Evolutionary conservation across 2,329 filamentous ascomycete genomes (phyloP).

Genomic region (Penicillium sp.): DNA sequence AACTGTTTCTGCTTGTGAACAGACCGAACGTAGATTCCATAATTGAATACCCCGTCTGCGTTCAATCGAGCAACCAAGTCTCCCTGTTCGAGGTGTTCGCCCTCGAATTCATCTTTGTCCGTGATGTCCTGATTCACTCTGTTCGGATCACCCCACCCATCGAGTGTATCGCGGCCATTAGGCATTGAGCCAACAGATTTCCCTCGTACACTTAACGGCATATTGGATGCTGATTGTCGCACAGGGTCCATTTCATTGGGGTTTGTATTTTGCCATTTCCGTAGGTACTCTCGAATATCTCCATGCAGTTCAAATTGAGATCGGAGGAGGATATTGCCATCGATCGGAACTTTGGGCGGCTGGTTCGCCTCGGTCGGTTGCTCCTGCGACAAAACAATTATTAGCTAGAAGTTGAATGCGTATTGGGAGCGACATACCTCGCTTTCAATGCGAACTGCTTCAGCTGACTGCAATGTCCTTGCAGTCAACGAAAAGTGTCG

Average conservation of each 20-base stretch:
- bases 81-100: conserved; percentile 41
- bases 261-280: conserved; percentile 40
- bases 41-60: conserved; percentile 29
- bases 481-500: conserved; percentile 13
- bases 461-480: conserved; percentile 8
- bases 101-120: conserved; percentile 34
- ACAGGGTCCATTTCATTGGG: conserved; percentile 33
- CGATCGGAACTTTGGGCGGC: neutral
- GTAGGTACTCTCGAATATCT: conserved; percentile 44
- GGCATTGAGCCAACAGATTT: conserved; percentile 36
- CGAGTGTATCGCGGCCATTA: conserved; percentile 32
- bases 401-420: neutral
- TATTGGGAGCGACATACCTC: neutral
- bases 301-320: conserved; percentile 38
- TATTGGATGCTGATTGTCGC: conserved; percentile 21
- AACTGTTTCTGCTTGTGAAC: conserved; percentile 45
- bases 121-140: conserved; percentile 25
- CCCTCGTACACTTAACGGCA: conserved; percentile 6
- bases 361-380: neutral
- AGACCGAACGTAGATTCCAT: conserved; percentile 44
- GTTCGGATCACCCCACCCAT: conserved; percentile 29
- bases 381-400: neutral
- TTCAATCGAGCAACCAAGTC: conserved; percentile 40
- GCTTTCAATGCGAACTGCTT: neutral
- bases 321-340: conserved; percentile 30